Evolutionary conservation across 106 monocot genomes (phyloP), one percentile per base, ranked within the genome.

Genomic region (Dendrobium chrysotoxum): DNA sequence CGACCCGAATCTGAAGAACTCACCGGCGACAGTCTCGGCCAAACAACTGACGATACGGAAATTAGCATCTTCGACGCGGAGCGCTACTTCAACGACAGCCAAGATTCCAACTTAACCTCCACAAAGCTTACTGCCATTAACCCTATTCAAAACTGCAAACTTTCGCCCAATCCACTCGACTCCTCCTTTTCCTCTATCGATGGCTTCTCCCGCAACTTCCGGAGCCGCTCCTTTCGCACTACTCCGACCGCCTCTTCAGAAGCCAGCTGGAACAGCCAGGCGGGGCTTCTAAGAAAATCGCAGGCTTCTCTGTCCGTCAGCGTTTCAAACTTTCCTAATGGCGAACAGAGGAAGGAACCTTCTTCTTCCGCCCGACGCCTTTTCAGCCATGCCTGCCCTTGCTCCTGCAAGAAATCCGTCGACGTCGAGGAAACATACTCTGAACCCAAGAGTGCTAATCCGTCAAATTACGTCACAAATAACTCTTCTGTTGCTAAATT

Each of bases 61-160:
- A 64, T 92, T 76, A 79, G 90, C 83, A 87, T 95, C 84, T 95
- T 95, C 79, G 84, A 85, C 53, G 90, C 95, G 28, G 83, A 90
- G 45, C 85, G 85, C 39, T 95, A 92, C 85, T 90, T 90, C 84
- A 87, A 84, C 53, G 88, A 47, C 3, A 40, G 79, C 57, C 65
- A 53, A 28, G 38, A 76, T n/a, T 79, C 76, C 46, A 26, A 47
- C 26, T 4, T 20, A 28, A 46, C 26, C 21, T 4, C 9, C 8
- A 76, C 15, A 7, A 76, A 28, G 26, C 2, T 3, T 47, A 76
- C 47, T 7, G 26, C 26, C 8, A 50, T 46, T 2, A 50, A 3
- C 28, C 15, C 46, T 26, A 15, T 45, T 3, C 46, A 80, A 35
- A 77, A 73, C 8, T 74, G 50, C 76, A 74, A 86, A 17, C 50